phyloP scores from a whole-genome alignment of 2,329 filamentous ascomycete genomes.

The Purpureocillium takamizusanense region DNA sequence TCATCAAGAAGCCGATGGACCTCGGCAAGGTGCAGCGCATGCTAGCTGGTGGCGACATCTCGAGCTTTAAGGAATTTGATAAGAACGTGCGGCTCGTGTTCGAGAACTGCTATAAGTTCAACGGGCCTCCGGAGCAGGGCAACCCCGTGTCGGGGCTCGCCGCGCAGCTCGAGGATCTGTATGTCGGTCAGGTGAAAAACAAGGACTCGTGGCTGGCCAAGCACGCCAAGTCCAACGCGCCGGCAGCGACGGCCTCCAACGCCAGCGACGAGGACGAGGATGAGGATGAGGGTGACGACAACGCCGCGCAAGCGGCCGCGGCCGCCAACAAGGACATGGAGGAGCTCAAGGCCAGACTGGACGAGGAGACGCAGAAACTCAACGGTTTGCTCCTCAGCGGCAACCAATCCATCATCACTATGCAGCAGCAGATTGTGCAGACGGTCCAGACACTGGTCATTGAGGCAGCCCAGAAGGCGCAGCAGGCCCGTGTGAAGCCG shows the following conservation, averaged over 20 bases:
- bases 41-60: slow-evolving; percentile 69
- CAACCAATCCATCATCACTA: slow-evolving; percentile 42
- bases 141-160: slow-evolving; percentile 68
- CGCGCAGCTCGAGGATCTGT: slow-evolving; percentile 63
- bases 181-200: slow-evolving; percentile 64
- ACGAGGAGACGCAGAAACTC: too few relatives aligned
- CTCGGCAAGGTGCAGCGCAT: slow-evolving; percentile 72
- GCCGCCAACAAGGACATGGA: slow-evolving; percentile 42
- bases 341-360: slow-evolving; percentile 22
- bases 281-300: slow-evolving; percentile 47
- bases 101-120: slow-evolving; percentile 87
- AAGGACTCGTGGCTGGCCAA: slow-evolving; percentile 76
- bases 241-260: slow-evolving; percentile 52
- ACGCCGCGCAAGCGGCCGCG: slow-evolving; percentile 29
- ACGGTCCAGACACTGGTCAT: slow-evolving; percentile 65
- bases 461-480: slow-evolving; percentile 59
- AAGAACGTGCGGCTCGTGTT: slow-evolving; percentile 76
- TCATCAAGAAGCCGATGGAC: slow-evolving; percentile 98
- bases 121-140: slow-evolving; percentile 44
- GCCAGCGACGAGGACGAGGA: slow-evolving; percentile 66
- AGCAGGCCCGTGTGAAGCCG: slow-evolving; percentile 34
- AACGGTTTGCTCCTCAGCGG: slow-evolving; percentile 35
- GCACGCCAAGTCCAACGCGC: slow-evolving; percentile 48
- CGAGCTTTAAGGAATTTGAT: slow-evolving; percentile 76
- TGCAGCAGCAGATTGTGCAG: slow-evolving; percentile 53